Base-by-base conservation (phyloP, 495 filamentous ascomycete genomes). In the Letharia lupina region DNA sequence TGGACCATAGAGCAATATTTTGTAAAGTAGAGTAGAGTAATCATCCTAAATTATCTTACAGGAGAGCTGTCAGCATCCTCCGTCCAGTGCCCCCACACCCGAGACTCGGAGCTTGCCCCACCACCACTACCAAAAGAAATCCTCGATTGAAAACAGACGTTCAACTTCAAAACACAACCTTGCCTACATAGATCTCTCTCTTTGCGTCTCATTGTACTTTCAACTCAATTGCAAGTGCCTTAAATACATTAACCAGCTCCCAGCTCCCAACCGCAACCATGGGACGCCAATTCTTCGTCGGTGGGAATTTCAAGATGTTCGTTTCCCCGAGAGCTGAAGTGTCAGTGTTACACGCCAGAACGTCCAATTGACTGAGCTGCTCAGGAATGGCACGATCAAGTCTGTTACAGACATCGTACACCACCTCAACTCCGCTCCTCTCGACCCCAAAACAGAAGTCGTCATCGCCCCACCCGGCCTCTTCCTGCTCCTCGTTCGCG, bases 291-390 rank as follows among this genome's bases (percentile, higher is more conserved):
- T 98, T 97, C 85, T 97, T 98, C 80, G 91, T 98, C 76, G 94
- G 94, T 77, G 94, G 94, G 75, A 98, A 98, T 86, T 98, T 98
- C 84, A 98, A 98, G 83, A 96, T 96, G 91, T 93, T 76, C 63
- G 83, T 79, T 37, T 64, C 69, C 40, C 37, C 12, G 18, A 10
- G 11, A 40, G 28, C 59, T 9, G 13, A 42, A 28, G 23, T 28
- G 23, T 28, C 23, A 65, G 64, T 65, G 66, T 61, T 35, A 54
- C 68, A 10, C 47, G 18, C 56, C 16, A 41, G 45, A 52, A 57
- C 50, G n/a, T 45, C 18, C 54, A 40, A 28, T 61, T 28, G 20
- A 54, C 16, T 37, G n/a, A 35, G 54, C n/a, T 63, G 33, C 28
- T 58, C 70, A 96, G 91, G 91, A 98, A 98, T 83, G 93, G 94